Percentiles rank a stretch among this genome's conserved stretches.
Conservation (phyloP, 2,329 filamentous ascomycete species). For the Clarireedia sp. region DNA sequence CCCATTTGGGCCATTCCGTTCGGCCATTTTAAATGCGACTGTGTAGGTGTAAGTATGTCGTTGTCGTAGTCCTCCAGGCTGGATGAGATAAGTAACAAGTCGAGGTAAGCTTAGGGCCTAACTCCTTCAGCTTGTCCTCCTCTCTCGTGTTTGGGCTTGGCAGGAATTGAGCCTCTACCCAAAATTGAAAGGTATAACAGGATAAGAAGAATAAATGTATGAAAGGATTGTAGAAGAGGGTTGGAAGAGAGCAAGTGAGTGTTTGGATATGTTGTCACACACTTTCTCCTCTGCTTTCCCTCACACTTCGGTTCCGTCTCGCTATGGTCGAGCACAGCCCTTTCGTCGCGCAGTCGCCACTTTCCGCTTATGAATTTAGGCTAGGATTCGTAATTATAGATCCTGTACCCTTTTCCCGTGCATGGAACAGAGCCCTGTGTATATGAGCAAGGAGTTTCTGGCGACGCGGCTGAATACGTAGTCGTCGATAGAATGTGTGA, state of each 20-base stretch:
- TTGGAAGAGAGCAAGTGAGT: too few relatives aligned
- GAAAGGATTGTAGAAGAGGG: too few relatives aligned
- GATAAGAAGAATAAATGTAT: too few relatives aligned
- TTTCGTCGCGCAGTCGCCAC: slow-evolving; percentile 5
- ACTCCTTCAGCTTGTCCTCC: neutral
- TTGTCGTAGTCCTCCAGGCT: neutral
- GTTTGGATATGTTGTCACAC: too few relatives aligned
- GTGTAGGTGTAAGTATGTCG: neutral
- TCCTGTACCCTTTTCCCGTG: neutral
- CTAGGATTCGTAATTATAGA: slow-evolving; percentile 9
- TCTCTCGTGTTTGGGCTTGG: too few relatives aligned
- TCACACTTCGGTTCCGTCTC: neutral
- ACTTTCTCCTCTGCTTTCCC: neutral
- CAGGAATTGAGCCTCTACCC: too few relatives aligned
- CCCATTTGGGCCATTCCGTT: slow-evolving; percentile 17
- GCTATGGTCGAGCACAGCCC: slow-evolving; percentile 3
- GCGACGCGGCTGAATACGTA: too few relatives aligned
- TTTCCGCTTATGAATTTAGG: slow-evolving; percentile 10
- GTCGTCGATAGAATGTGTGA: too few relatives aligned
- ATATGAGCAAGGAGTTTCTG: too few relatives aligned
- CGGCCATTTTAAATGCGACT: slow-evolving; percentile 20
- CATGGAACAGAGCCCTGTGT: too few relatives aligned
- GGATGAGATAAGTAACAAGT: neutral
- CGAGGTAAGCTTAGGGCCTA: neutral
- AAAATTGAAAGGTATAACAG: too few relatives aligned